phyloP scores from a whole-genome alignment of 2,329 filamentous ascomycete species.

The Lojkania enalia region DNA sequence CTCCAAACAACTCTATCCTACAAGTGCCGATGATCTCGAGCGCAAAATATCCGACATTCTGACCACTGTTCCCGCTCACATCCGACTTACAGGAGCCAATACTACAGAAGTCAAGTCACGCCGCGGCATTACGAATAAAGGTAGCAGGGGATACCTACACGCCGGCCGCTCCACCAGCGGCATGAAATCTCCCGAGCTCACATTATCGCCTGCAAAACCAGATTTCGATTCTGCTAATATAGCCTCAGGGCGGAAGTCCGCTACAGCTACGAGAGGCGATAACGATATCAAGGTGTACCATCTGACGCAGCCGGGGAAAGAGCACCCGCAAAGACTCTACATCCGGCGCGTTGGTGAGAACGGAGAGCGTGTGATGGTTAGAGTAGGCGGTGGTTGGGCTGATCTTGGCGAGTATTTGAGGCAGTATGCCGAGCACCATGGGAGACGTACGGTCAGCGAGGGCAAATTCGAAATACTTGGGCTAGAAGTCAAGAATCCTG shows the following conservation, averaged over 20 bases:
- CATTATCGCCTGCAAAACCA: slow-evolving; percentile 41
- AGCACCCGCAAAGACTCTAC: slow-evolving; percentile 90
- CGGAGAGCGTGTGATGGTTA: slow-evolving; percentile 94
- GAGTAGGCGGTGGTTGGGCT: slow-evolving; percentile 97
- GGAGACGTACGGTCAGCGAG: slow-evolving; percentile 66
- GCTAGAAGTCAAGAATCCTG: slow-evolving; percentile 38
- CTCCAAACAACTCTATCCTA: slow-evolving; percentile 26
- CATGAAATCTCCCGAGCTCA: slow-evolving; percentile 42
- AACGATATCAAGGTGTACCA: slow-evolving; percentile 89
- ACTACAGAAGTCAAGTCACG: slow-evolving; percentile 35
- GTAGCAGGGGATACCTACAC: slow-evolving; percentile 37
- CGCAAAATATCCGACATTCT: slow-evolving; percentile 80
- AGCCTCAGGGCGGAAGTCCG: slow-evolving; percentile 33
- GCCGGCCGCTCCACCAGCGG: slow-evolving; percentile 37
- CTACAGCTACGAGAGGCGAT: slow-evolving; percentile 34
- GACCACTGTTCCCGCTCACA: slow-evolving; percentile 75
- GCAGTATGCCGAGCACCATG: slow-evolving; percentile 91
- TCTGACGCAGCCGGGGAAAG: slow-evolving; percentile 78
- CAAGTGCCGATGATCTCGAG: slow-evolving; percentile 65
- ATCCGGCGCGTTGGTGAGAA: slow-evolving; percentile 89
- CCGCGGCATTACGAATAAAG: slow-evolving; percentile 30
- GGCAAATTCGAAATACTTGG: slow-evolving; percentile 60
- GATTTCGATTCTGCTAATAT: slow-evolving; percentile 33
- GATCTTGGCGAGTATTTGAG: slow-evolving; percentile 93
- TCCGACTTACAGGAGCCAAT: slow-evolving; percentile 63